Percentiles rank a stretch among this genome's conserved stretches.
Evolutionary conservation across 2,329 filamentous ascomycete genomes (phyloP).

Genomic region (Ophiostoma sp.): DNA sequence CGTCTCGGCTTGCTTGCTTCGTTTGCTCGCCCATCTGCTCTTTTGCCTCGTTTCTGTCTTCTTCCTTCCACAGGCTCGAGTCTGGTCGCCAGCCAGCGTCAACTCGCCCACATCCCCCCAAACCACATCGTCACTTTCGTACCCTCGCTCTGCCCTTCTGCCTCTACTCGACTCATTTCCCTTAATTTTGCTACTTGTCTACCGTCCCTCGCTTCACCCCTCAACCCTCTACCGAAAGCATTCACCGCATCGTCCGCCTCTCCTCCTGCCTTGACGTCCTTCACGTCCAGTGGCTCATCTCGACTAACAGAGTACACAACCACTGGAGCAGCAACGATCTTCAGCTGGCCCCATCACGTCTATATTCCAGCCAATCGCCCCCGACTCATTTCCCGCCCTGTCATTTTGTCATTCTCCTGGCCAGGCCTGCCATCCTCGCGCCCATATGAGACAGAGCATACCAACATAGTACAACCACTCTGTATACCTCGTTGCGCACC

Average conservation of each 20-base stretch:
- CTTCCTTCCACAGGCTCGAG: slow-evolving; percentile 1
- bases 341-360: slow-evolving; percentile 19
- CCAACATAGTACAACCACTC: background rate
- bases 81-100: slow-evolving; percentile 8
- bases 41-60: background rate
- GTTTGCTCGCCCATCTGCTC: too few relatives aligned
- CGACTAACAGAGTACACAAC: background rate
- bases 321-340: slow-evolving; percentile 16
- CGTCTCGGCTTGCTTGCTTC: background rate
- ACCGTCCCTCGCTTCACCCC: background rate
- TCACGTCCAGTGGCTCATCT: background rate
- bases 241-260: slow-evolving; percentile 7
- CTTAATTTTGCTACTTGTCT: background rate
- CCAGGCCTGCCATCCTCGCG: background rate
- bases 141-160: background rate
- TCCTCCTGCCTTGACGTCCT: slow-evolving; percentile 1
- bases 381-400: slow-evolving; percentile 20
- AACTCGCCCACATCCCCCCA: background rate
- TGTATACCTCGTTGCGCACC: background rate
- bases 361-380: slow-evolving; percentile 19
- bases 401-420: slow-evolving; percentile 7
- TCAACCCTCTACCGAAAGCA: background rate
- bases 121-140: background rate
- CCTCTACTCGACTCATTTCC: background rate
- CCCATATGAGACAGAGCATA: background rate